Conservation (phyloP, 306 rosid genomes). For the Erythrophleum fordii region DNA sequence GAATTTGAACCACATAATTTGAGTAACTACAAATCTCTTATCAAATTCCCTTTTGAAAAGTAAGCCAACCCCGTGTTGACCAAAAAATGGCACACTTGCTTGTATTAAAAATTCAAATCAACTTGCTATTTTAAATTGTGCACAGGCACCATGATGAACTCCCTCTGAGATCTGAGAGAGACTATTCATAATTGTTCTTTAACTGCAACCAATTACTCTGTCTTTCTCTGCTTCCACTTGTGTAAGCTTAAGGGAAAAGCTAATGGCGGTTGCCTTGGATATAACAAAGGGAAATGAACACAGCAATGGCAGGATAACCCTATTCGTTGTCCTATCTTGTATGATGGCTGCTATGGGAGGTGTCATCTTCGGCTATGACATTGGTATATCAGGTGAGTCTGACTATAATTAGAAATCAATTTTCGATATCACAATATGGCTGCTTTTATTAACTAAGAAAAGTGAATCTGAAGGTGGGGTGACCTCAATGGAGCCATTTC, state of each 20-base stretch:
- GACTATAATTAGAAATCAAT: neutral
- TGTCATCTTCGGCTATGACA: constrained; percentile 51
- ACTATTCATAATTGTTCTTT: neutral
- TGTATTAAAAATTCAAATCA: constrained; percentile 25
- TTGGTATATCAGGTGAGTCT: constrained; percentile 47
- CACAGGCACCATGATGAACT: neutral
- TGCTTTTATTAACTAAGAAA: neutral
- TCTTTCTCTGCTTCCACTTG: constrained; percentile 14
- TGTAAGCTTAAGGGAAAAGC: neutral
- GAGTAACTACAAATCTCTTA: neutral
- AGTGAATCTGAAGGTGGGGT: neutral
- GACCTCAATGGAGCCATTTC: neutral
- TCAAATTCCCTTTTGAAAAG: neutral
- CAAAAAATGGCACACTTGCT: neutral
- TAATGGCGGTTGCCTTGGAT: constrained; percentile 37
- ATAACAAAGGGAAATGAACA: constrained; percentile 30
- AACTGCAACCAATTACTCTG: constrained; percentile 8
- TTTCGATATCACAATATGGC: neutral
- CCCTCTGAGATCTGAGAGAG: constrained; percentile 4
- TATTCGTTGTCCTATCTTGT: constrained; percentile 45
- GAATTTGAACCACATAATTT: neutral
- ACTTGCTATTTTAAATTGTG: neutral
- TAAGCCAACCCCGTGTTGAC: neutral
- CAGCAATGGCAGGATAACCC: constrained; percentile 38
- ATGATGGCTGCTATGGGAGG: constrained; percentile 60